Evolutionary conservation across 192 early-diverging fungal species (phyloP), one percentile per base, ranked within the genome.

Genomic region (Coemansia reversa): DNA sequence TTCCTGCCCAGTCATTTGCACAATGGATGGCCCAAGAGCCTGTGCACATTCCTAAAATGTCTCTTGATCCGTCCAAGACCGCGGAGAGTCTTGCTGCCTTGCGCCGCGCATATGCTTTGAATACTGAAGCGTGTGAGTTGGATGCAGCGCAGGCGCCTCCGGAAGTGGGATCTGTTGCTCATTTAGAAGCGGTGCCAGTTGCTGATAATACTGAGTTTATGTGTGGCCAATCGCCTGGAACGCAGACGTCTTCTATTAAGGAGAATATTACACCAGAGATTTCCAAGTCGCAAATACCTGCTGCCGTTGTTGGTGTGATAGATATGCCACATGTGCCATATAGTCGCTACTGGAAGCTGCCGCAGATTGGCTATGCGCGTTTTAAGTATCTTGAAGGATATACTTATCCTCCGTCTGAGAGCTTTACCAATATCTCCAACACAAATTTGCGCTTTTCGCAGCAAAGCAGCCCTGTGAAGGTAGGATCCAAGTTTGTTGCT

Each of bases 21-120:
- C 84, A 87, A 22, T 95, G 90, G 89, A 55, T 88, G 20, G 65
- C 59, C 1, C 82, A 87, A 5, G 82, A 84, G 62, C 84, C 79
- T 33, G 51, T 33, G 6, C 5, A 8, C 7, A 33, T 79, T 2
- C 76, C 76, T 0, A 62, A 47, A 49, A 67, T 79, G 67, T 60
- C 76, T 5, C 53, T 79, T 18, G 70, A 79, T 33, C 76, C 76
- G 5, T 45, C 67, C 24, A 66, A 62, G 52, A 2, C 64, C 2
- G 59, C 20, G 4, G 69, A 56, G n/a, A 62, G 62, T 23, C 54
- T 79, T 54, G 70, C 60, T 3, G 20, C 45, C 9, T 60, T 70
- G n/a, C 67, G 70, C 39, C 51, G 50, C 12, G 14, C 30, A 16
- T 68, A 62, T 27, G 42, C 51, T 11, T 35, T 48, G 19, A 28